Evolutionary conservation across 2,329 filamentous ascomycete genomes (phyloP), one percentile per base, ranked within the genome.

Genomic region (Diaporthe vexans): DNA sequence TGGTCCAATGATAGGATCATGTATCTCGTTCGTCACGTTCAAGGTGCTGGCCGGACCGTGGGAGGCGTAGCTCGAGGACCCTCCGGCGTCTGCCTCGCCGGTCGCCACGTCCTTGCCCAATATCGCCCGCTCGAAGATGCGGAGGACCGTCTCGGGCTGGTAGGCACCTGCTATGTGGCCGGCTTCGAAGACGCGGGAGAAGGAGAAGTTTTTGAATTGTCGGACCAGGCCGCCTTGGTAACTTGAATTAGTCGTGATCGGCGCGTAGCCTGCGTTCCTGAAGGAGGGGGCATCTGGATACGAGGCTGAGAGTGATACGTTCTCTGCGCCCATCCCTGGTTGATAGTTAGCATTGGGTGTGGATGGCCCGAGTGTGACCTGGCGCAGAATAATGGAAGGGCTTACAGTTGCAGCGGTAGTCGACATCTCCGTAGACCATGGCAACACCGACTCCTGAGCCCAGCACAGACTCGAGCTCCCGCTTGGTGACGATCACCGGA

Each of bases 341-440:
- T 35, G 21, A 26, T 9, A 13, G 10, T 67, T n/a, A 67, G 46
- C 15, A 48, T 29, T n/a, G n/a, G 6, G n/a, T 43, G 6, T 26
- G 7, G n/a, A 11, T 26, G 4, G n/a, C 15, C 2, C 3, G 10
- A 10, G 2, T 51, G 51, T 61, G 8, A 17, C 21, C 2, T 9
- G 19, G 40, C 2, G 21, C n/a, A 37, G 35, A 1, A 11, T 37
- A 11, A 37, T 37, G 37, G 11, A 11, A 15, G 19, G 15, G 29
- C 76, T 65, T 52, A 77, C 79, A 81, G 73, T 81, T 81, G 76
- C 86, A 88, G 15, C 84, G 82, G 74, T 85, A 91, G 76, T 91
- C 89, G 3, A 86, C 83, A 76, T 91, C 89, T 7, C 89, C 89
- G 75, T 90, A 89, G 11, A 89, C 81, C 9, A 90, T 81, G 7